Conservation (phyloP, 2,329 filamentous ascomycete genomes). For the Fusarium sp. region DNA sequence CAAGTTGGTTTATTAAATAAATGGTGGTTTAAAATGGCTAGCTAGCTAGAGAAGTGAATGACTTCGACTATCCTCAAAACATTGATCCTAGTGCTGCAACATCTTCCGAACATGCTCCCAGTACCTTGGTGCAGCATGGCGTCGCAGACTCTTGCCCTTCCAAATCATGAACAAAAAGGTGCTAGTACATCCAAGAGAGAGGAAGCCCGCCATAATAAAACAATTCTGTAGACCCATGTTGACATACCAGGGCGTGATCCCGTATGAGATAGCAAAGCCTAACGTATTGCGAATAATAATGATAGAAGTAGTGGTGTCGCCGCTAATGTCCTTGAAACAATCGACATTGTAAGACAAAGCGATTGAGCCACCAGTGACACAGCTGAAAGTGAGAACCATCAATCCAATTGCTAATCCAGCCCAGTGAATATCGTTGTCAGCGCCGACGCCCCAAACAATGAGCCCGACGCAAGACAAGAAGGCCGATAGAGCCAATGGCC, state of each 20-base stretch:
- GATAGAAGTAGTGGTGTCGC: not conserved
- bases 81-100: not conserved
- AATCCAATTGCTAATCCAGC: not conserved
- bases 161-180: not conserved
- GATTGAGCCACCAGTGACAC: not conserved
- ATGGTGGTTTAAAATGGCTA: accelerated
- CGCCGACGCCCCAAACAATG: not conserved
- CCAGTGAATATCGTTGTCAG: not conserved
- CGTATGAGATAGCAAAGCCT: not conserved
- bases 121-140: not conserved
- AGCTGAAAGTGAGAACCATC: not conserved
- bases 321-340: not conserved
- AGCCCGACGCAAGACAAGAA: not conserved
- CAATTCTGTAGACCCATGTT: not conserved
- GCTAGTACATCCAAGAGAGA: not conserved
- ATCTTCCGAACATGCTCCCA: not conserved
- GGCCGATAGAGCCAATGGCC: not conserved
- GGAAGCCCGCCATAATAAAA: not conserved
- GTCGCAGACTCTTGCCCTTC: not conserved
- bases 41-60: not conserved
- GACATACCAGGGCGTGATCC: not conserved
- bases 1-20: not conserved
- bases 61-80: no score
- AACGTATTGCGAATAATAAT: not conserved
- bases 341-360: not conserved